A percentile compares a stretch with the other conserved stretches of the same genome.
phyloP scores from a whole-genome alignment of 352 stramenopile species.

The Pythium phragmitis region DNA sequence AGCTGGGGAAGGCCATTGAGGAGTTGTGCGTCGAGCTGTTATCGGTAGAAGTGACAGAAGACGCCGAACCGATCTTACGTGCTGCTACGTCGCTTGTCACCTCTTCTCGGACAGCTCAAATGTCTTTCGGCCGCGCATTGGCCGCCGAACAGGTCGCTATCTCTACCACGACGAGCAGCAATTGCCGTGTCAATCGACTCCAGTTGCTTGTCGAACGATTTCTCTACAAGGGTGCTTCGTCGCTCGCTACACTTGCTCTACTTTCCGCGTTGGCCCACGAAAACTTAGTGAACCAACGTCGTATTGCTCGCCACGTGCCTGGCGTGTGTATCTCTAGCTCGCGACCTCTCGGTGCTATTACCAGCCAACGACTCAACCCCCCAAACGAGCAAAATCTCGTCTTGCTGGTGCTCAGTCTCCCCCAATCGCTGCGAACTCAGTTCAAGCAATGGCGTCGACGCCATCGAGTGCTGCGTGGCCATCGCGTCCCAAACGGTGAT shows the following conservation, averaged over 20 bases:
- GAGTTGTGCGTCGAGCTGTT: slow-evolving; percentile 24
- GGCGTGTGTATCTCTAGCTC: slow-evolving; percentile 8
- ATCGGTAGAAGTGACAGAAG: not conserved
- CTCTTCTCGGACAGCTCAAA: slow-evolving; percentile 12
- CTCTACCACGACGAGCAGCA: not conserved
- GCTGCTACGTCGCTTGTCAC: slow-evolving; percentile 6
- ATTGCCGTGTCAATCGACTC: not conserved
- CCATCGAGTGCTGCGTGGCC: slow-evolving; percentile 32
- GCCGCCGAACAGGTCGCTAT: not conserved
- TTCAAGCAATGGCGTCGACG: slow-evolving; percentile 47
- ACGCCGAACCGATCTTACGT: slow-evolving; percentile 10
- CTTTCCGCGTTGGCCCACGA: slow-evolving; percentile 36
- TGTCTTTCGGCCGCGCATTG: slow-evolving; percentile 4
- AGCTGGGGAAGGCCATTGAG: slow-evolving; percentile 1
- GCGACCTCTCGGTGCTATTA: not conserved
- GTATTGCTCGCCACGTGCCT: slow-evolving; percentile 37
- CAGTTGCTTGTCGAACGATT: slow-evolving; percentile 6
- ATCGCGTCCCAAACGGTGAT: slow-evolving; percentile 36
- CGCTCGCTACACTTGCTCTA: slow-evolving; percentile 26
- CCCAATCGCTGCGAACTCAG: slow-evolving; percentile 6
- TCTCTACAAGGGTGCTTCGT: slow-evolving; percentile 39
- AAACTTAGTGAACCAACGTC: slow-evolving; percentile 39
- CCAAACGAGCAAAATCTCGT: not conserved
- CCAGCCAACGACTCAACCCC: not conserved
- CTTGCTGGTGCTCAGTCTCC: slow-evolving; percentile 19